Conservation (phyloP, 495 filamentous ascomycete genomes). For the Oleoguttula mirabilis region DNA sequence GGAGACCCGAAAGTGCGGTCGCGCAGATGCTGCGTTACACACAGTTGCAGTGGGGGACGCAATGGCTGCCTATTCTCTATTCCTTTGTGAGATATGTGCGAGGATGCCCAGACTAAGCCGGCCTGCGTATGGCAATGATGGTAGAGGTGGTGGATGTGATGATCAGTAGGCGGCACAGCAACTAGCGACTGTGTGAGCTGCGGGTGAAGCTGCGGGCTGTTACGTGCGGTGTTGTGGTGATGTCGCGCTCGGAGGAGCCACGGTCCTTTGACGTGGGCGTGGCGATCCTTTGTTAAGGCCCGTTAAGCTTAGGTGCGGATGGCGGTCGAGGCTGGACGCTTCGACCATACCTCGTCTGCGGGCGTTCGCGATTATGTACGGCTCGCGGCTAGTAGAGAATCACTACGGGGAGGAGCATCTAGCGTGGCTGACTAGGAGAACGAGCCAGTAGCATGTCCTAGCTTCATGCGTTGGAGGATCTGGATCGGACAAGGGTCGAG, state of each 20-base stretch:
- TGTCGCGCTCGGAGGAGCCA: constrained; percentile 6
- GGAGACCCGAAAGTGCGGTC: constrained; percentile 11
- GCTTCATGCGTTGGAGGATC: no score
- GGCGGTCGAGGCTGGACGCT: constrained; percentile 22
- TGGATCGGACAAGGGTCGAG: no score
- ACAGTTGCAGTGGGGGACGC: constrained; percentile 12
- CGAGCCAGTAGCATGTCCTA: no score
- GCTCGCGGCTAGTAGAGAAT: constrained; percentile 7
- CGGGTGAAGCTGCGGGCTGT: not conserved
- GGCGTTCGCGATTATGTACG: constrained; percentile 17
- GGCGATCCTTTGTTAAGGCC: constrained; percentile 22
- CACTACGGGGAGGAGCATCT: constrained; percentile 6
- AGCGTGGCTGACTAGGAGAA: constrained; percentile 17
- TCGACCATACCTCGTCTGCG: constrained; percentile 10
- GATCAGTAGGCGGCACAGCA: not conserved
- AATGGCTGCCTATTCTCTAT: constrained; percentile 1
- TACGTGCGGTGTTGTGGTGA: not conserved
- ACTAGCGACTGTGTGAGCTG: constrained; percentile 6
- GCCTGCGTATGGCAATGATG: not conserved
- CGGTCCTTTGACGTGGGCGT: constrained; percentile 10
- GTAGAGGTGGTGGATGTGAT: not conserved
- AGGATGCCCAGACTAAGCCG: not conserved
- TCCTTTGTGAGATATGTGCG: not conserved
- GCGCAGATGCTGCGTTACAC: constrained; percentile 22
- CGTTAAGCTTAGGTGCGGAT: constrained; percentile 20